Evolutionary conservation across 2,329 filamentous ascomycete genomes (phyloP), one percentile per base, ranked within the genome.

Genomic region (Furcasterigmium sp.): DNA sequence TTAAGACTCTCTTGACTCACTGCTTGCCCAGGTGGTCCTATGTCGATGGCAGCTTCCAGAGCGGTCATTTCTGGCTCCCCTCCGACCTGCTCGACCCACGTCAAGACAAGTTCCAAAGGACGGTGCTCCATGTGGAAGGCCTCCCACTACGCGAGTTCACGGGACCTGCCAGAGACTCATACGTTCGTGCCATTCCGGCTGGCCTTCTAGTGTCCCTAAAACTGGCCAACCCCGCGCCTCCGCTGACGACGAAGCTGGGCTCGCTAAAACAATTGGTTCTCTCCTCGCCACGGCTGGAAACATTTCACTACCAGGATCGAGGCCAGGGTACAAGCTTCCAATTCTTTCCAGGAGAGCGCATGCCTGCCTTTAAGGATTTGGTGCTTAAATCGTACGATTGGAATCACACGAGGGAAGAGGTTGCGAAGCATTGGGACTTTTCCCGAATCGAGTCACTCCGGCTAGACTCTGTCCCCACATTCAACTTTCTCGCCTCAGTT

Each of bases 341-440:
- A 3, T 74, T 76, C 25, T 30, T 42, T 0, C 47, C 46, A 0
- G 56, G 52, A 15, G 70, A 75, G 43, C 59, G 66, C 10, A 53
- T 76, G 19, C 72, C 72, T 2, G 54, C 70, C 0, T 52, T 76
- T 5, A 52, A 51, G 17, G 61, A 69, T 8, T 56, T 76, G 4
- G 56, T 53, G 2, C 54, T 76, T 29, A 63, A 62, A 39, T 72
- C 68, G 2, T 76, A 76, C 48, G 67, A 75, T 55, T 75, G 73
- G 73, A 56, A 62, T 9, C 73, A 76, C 47, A 56, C 55, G 2
- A 38, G 50, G 0, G 55, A 61, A 3, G 63, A 64, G 4, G 69
- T 71, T 5, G 49, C 44, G 2, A 49, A 46, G 15, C 69, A 75
- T 44, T 76, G 72, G 71, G 62, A 73, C 51, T 66, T 76, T 46